Percentiles rank a stretch among this genome's conserved stretches.
Evolutionary conservation across 2,329 filamentous ascomycete genomes (phyloP).

Genomic region (Curvularia lunata): DNA sequence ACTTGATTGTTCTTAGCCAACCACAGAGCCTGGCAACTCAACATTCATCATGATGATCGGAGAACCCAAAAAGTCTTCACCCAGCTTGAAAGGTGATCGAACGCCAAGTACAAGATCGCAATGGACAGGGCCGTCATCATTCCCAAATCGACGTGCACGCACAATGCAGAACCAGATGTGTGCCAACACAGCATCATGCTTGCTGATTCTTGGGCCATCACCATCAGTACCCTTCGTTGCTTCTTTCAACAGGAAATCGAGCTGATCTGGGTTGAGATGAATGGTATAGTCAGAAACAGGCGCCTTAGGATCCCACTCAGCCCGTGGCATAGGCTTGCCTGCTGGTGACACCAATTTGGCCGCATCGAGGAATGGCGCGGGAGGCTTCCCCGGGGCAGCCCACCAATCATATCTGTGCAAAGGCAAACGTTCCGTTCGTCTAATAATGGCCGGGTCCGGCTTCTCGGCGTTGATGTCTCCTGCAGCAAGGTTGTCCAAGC

Average conservation of each 20-base stretch:
- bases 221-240: not conserved
- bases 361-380: conserved; percentile 7
- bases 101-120: conserved; percentile 17
- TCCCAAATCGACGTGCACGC: conserved; percentile 11
- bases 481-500: conserved; percentile 1
- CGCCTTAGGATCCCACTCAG: conserved; percentile 12
- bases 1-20: conserved; percentile 2
- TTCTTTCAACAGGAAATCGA: conserved; percentile 8
- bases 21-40: conserved; percentile 8
- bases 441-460: conserved; percentile 3
- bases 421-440: conserved; percentile 2
- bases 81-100: conserved; percentile 11
- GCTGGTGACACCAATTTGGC: not conserved
- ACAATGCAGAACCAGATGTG: conserved; percentile 18
- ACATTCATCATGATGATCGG: conserved; percentile 18
- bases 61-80: conserved; percentile 7
- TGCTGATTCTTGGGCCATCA: conserved; percentile 6
- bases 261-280: conserved; percentile 8
- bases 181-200: conserved; percentile 19
- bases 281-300: conserved; percentile 12
- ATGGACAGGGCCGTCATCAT: conserved; percentile 12
- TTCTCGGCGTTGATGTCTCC: conserved; percentile 6
- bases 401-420: conserved; percentile 22
- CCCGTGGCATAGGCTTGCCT: conserved; percentile 14
- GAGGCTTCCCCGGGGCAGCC: conserved; percentile 12